Evolutionary conservation across 257 asterid genomes (phyloP).

Genomic region (Nicotiana attenuata): DNA sequence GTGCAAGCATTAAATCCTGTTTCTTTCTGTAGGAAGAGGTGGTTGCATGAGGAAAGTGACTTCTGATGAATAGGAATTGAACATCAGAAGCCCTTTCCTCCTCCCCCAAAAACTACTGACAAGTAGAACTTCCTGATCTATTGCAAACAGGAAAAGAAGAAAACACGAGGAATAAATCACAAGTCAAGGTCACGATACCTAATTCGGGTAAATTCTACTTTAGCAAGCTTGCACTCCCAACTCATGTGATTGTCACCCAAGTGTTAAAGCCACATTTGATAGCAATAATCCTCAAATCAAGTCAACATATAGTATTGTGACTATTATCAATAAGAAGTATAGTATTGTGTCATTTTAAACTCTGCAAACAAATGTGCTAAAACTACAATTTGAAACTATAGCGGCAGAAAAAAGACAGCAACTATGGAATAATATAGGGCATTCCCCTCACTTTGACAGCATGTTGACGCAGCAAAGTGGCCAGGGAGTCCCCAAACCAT

Average conservation of each 20-base stretch:
- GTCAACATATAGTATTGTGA: background rate
- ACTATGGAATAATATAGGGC: constrained; percentile 39
- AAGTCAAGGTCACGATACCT: background rate
- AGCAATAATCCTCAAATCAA: no score
- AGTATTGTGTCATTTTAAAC: no score
- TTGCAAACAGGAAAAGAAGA: background rate
- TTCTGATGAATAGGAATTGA: background rate
- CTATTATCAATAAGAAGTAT: background rate
- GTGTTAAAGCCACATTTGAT: background rate
- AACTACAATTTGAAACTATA: background rate
- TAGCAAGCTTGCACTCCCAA: background rate
- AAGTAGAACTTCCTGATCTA: background rate
- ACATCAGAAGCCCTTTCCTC: background rate
- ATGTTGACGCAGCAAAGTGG: constrained; percentile 44
- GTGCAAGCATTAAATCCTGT: constrained; percentile 11
- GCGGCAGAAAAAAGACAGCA: background rate
- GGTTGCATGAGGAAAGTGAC: background rate
- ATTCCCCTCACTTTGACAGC: constrained; percentile 44
- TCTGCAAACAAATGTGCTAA: no score
- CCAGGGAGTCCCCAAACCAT: constrained; percentile 34
- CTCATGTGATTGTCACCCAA: no score
- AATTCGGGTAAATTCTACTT: background rate
- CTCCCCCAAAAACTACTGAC: background rate
- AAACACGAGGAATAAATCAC: background rate
- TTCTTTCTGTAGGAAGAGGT: background rate